Base-by-base conservation (phyloP, 2,329 filamentous ascomycete genomes). In the Fusarium falciforme region DNA sequence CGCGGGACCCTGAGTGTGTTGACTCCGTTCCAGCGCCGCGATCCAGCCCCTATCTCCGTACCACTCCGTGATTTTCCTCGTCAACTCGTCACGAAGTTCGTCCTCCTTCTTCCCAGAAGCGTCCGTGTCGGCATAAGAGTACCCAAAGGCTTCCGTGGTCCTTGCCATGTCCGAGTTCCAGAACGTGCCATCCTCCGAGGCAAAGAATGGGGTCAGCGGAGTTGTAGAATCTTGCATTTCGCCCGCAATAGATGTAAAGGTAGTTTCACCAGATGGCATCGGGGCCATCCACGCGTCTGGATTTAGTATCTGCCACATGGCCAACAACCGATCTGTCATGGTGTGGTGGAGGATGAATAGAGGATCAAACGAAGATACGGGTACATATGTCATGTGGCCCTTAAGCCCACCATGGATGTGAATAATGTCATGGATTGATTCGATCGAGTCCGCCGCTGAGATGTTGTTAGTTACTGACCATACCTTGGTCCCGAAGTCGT, bases 331-430 rank as follows among this genome's bases (percentile, higher is more conserved):
- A 78, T 97, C 94, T 9, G 94, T 88, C 81, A 93, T 95, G 71
- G 87, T 85, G 77, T 96, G 94, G 77, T 96, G 93, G 10, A 96
- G 83, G 83, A 92, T 93, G 82, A 96, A 95, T 14, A 94, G 84
- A 0, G 94, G 94, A 78, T 97, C 94, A 79, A 94, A 97, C 0
- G 92, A 89, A 2, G 93, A 93, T 75, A 93, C 92, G 20, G 91
- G 89, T 35, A 91, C 90, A 80, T 89, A 93, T 47, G 88, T 89
- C 89, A 93, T 93, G 76, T 94, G 92, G 2, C 93, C 92, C 38
- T 87, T 86, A 67, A 83, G 85, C 35, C 89, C 93, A 5, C 88
- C 85, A 58, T 88, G 85, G 35, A 87, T 87, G 73, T 93, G 91
- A 42, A 93, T 85, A 12, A 87, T 86, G 77, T 93, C 90, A 74